Conservation (phyloP, 2,329 filamentous ascomycete genomes). For the Aspergillus luchuensis region DNA sequence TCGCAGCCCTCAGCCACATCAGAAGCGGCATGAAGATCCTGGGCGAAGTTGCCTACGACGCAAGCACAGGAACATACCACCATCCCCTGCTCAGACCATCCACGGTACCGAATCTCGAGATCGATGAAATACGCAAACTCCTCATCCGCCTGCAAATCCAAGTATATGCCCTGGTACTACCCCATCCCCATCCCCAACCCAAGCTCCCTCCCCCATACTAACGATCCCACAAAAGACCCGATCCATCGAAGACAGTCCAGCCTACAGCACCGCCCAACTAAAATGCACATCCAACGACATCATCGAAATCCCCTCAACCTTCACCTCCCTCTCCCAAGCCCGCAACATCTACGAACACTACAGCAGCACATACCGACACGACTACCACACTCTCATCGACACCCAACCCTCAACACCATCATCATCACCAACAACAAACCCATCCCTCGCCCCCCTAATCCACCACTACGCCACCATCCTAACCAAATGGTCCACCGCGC, state of each 20-base stretch:
- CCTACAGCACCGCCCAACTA: background rate
- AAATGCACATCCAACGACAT: background rate
- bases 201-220: too few relatives aligned
- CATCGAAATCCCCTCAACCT: background rate
- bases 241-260: background rate
- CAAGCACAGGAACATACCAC: constrained; percentile 9
- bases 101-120: constrained; percentile 14
- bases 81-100: constrained; percentile 17
- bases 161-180: constrained; percentile 8
- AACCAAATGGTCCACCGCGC: background rate
- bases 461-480: background rate
- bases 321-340: constrained; percentile 11
- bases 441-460: background rate
- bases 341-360: constrained; percentile 10
- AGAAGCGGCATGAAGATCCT: constrained; percentile 26
- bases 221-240: background rate
- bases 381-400: background rate
- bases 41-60: constrained; percentile 15
- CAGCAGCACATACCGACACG: background rate
- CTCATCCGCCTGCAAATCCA: constrained; percentile 13
- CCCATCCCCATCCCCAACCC: too few relatives aligned
- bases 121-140: constrained; percentile 11
- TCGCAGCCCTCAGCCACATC: constrained; percentile 24
- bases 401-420: too few relatives aligned
- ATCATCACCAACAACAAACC: too few relatives aligned